Conservation (phyloP, 345 rosid genomes). For the Anastatica hierochuntica region DNA sequence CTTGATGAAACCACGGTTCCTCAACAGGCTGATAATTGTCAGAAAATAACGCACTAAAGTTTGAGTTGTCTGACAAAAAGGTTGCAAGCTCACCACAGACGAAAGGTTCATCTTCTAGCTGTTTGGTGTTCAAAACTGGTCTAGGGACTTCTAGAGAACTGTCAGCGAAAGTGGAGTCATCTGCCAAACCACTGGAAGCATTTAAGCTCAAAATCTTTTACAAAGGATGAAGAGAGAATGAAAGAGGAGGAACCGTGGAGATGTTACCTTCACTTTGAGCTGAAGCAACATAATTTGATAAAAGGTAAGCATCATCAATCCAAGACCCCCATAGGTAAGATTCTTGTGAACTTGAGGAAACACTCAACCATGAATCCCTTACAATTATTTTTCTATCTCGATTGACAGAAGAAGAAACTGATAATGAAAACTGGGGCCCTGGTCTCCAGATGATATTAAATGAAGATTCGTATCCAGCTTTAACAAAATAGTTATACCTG, state of each 20-base stretch:
- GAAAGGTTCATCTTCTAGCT: conserved; percentile 27
- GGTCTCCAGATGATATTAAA: conserved; percentile 63
- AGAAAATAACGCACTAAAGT: conserved; percentile 24
- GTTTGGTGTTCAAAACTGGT: conserved; percentile 30
- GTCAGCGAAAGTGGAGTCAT: conserved; percentile 27
- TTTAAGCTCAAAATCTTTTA: conserved; percentile 69
- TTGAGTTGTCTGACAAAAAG: conserved; percentile 19
- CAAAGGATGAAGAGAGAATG: conserved; percentile 19
- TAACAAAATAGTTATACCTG: conserved; percentile 74
- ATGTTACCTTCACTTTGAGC: conserved; percentile 51
- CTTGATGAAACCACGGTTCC: conserved; percentile 77
- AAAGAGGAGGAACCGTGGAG: conserved; percentile 19
- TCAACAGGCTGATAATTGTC: conserved; percentile 68
- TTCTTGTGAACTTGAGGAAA: conserved; percentile 27
- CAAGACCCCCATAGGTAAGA: conserved; percentile 64
- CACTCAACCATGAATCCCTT: conserved; percentile 79
- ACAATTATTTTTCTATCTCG: conserved; percentile 39
- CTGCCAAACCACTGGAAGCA: conserved; percentile 95
- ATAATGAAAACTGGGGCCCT: conserved; percentile 73
- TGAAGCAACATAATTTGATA: conserved; percentile 25
- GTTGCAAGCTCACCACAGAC: conserved; percentile 22
- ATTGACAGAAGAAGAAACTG: conserved; percentile 38
- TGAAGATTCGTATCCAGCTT: conserved; percentile 38
- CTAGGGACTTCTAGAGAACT: conserved; percentile 25
- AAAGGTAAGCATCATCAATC: conserved; percentile 49